Percentiles rank a stretch among this genome's conserved stretches.
Conservation (phyloP, 2,329 filamentous ascomycete species). For the Curvularia spicifera region DNA sequence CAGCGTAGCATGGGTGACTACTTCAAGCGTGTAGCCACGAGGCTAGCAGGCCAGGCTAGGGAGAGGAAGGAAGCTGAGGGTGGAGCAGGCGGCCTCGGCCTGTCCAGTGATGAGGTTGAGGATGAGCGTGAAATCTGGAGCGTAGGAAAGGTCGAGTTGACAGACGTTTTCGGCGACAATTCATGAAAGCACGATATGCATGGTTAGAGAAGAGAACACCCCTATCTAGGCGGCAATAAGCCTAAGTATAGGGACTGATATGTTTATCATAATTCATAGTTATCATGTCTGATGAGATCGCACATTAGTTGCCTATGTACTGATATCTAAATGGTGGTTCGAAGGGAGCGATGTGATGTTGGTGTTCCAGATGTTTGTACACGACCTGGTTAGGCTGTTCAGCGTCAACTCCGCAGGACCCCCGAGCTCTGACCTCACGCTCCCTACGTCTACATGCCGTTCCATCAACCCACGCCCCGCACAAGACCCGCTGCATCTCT, state of each 20-base stretch:
- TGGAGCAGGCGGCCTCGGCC: constrained; percentile 80
- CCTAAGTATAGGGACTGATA: constrained; percentile 9
- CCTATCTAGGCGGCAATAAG: constrained; percentile 1
- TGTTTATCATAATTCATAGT: neutral
- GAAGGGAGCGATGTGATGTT: neutral
- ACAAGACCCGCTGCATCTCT: constrained; percentile 19
- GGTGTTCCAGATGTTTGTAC: neutral
- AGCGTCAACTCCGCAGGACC: constrained; percentile 28
- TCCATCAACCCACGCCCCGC: constrained; percentile 34
- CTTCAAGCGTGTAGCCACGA: constrained; percentile 89
- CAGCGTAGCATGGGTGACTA: constrained; percentile 96
- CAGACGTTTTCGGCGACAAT: constrained; percentile 56
- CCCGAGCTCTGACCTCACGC: constrained; percentile 37
- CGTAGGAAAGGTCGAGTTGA: constrained; percentile 86
- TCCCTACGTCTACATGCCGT: constrained; percentile 18
- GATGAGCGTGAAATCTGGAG: constrained; percentile 97
- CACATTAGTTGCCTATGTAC: neutral
- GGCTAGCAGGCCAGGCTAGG: constrained; percentile 83
- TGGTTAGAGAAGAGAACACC: constrained; percentile 8
- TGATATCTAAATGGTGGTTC: neutral
- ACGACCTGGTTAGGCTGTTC: constrained; percentile 4
- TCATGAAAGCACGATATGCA: constrained; percentile 6
- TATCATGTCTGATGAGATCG: neutral
- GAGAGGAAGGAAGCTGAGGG: constrained; percentile 92
- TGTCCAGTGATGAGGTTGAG: constrained; percentile 89